Evolutionary conservation across 1,139 yeast genomes (phyloP).

Genomic region (Suhomyces coccinellae): DNA sequence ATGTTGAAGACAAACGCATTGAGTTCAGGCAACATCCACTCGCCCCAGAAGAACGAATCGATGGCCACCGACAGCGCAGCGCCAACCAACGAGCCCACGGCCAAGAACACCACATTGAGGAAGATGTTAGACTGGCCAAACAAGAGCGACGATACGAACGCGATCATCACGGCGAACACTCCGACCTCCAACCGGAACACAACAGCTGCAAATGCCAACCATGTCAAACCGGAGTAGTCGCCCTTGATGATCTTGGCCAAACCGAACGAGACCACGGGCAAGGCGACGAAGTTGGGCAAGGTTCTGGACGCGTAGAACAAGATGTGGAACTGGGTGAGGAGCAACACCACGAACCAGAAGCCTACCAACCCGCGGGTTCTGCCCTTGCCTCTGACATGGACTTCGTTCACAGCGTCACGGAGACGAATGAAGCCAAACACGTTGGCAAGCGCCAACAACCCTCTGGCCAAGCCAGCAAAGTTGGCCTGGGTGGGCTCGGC

Average conservation of each 20-base stretch:
- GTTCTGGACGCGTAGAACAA: slow-evolving; percentile 77
- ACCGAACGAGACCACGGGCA: slow-evolving; percentile 68
- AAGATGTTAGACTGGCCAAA: slow-evolving; percentile 47
- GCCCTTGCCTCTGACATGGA: slow-evolving; percentile 21
- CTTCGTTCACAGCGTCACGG: slow-evolving; percentile 26
- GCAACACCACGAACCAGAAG: slow-evolving; percentile 60
- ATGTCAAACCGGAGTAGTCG: slow-evolving; percentile 52
- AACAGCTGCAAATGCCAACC: slow-evolving; percentile 64
- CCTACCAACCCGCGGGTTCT: slow-evolving; percentile 34
- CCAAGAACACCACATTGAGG: slow-evolving; percentile 38
- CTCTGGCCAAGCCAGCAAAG: slow-evolving; percentile 53
- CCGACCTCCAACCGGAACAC: slow-evolving; percentile 76
- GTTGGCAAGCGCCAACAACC: slow-evolving; percentile 55
- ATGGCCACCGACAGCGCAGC: slow-evolving; percentile 46
- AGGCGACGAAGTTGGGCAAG: slow-evolving; percentile 80
- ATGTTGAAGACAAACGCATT: slow-evolving; percentile 74
- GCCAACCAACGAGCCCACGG: slow-evolving; percentile 61
- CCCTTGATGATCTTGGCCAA: slow-evolving; percentile 53
- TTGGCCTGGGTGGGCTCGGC: slow-evolving; percentile 33
- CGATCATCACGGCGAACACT: slow-evolving; percentile 50
- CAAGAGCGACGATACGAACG: slow-evolving; percentile 42
- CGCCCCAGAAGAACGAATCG: slow-evolving; percentile 80
- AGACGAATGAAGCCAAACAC: slow-evolving; percentile 29
- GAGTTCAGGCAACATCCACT: slow-evolving; percentile 64
- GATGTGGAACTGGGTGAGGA: slow-evolving; percentile 73